Evolutionary conservation across 371 early-diverging fungal genomes (phyloP), one percentile per base, ranked within the genome.

Genomic region (Apophysomyces variabilis): DNA sequence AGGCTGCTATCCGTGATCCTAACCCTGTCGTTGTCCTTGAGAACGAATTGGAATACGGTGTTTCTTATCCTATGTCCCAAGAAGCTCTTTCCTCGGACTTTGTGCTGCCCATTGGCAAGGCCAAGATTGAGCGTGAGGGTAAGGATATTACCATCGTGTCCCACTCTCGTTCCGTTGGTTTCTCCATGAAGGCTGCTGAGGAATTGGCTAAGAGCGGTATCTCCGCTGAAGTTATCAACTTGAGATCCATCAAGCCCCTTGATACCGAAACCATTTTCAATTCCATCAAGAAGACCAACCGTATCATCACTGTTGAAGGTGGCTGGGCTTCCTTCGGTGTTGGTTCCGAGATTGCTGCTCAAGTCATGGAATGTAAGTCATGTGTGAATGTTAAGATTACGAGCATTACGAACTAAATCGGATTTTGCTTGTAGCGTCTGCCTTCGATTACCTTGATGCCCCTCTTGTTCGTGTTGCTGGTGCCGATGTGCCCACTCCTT

Each of bases 401-500:
- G 35, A 38, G 18, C 4, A n/a, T 8, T 46, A 13, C 43, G 26
- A 56, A 11, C 14, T 13, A 8, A 45, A 12, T 35, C 38, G 54
- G 43, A 35, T 63, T 26, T 44, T 64, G 43, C 38, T n/a, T 36
- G 32, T 71, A 79, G 80, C 87, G 57, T 95, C 97, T 68, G 97
- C 92, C 47, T 99, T 97, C 79, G 95, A 98, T 84, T 86, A 96
- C 79, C 86, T 99, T 61, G 98, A 99, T 86, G 92, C 95, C 47
- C 99, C 99, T n/a, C 90, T 99, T 64, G 77, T 83, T 70, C 93
- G 99, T 72, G 88, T 99, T 57, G 95, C 97, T 63, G 97, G 97
- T 77, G 98, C 99, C 70, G 99, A 99, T 84, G 89, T 97, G 61
- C 99, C 99, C 62, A 99, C 96, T 74, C 99, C 99, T 57, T 99